These are phyloP conservation scores for Clarireedia hainanense DNA, from an alignment of 2,329 filamentous ascomycete species.

Conservation along the genomic window DNA sequence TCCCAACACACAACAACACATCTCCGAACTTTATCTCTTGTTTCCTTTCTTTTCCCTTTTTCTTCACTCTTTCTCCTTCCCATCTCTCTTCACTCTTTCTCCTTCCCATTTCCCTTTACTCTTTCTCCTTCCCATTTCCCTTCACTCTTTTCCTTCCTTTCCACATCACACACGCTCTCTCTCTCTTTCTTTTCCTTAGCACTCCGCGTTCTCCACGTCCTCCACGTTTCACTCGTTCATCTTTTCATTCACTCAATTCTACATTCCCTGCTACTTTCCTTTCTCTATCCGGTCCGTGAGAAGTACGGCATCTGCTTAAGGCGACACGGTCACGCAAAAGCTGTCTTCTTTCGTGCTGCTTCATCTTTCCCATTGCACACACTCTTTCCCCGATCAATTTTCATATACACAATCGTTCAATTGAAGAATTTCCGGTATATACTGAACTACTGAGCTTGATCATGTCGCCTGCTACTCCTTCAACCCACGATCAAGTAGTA, in stretches of 20 bases:
- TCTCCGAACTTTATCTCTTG: too few relatives aligned
- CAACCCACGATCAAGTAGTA: neutral
- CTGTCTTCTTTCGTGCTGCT: neutral
- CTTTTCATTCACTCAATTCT: neutral
- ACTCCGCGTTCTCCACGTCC: neutral
- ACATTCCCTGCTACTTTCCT: neutral
- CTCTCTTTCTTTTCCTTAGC: neutral
- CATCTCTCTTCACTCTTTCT: neutral
- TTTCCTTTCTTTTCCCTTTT: neutral
- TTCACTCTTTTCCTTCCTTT: neutral
- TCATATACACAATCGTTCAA: neutral
- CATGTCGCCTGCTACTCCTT: slow-evolving; percentile 10
- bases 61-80: neutral
- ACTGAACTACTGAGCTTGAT: neutral
- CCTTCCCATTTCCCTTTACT: neutral
- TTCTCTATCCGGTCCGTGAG: neutral
- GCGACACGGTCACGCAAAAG: neutral
- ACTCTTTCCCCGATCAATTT: neutral
- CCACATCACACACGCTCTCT: neutral
- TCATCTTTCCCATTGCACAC: neutral
- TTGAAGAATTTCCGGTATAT: neutral
- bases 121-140: neutral
- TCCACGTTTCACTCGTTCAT: neutral
- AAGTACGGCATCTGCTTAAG: too few relatives aligned
- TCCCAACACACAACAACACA: too few relatives aligned